These are phyloP conservation scores for Trichosporon faecale DNA, from an alignment of 1,284 basidiomycete genomes.

Conservation along the genomic window DNA sequence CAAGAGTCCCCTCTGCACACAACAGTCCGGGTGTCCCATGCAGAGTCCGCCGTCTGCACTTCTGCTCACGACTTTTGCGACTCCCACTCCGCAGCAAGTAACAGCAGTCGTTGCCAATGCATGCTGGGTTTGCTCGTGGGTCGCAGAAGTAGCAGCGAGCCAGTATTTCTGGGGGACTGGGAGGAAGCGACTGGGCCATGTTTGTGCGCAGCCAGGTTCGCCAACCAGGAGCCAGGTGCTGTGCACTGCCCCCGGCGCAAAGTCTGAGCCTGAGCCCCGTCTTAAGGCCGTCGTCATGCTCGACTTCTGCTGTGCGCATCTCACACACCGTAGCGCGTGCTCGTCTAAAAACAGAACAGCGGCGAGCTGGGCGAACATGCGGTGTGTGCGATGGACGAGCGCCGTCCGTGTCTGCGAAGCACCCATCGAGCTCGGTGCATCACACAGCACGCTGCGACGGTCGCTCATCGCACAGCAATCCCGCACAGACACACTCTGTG, in stretches of 20 bases:
- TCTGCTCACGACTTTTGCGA: too few relatives aligned
- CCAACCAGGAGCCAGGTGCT: neutral
- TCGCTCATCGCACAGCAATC: neutral
- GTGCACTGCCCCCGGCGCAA: neutral
- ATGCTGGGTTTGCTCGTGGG: neutral
- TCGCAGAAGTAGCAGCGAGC: neutral
- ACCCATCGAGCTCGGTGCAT: neutral
- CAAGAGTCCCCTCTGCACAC: neutral
- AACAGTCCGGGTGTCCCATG: neutral
- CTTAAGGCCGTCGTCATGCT: constrained; percentile 1
- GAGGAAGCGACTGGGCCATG: neutral
- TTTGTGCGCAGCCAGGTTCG: neutral
- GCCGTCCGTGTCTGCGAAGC: too few relatives aligned
- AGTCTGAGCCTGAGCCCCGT: neutral
- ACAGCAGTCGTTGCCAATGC: neutral
- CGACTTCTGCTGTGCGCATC: neutral
- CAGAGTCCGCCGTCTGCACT: neutral
- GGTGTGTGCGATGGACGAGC: too few relatives aligned
- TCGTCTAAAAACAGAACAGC: neutral
- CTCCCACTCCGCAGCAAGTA: neutral
- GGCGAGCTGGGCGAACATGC: too few relatives aligned
- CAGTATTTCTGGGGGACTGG: neutral
- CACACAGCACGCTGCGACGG: neutral
- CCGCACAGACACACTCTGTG: neutral
- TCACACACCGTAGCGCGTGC: neutral